These are phyloP conservation scores for Cryptococcus sp. DNA, from an alignment of 1,284 basidiomycete genomes.

Conservation along the genomic window DNA sequence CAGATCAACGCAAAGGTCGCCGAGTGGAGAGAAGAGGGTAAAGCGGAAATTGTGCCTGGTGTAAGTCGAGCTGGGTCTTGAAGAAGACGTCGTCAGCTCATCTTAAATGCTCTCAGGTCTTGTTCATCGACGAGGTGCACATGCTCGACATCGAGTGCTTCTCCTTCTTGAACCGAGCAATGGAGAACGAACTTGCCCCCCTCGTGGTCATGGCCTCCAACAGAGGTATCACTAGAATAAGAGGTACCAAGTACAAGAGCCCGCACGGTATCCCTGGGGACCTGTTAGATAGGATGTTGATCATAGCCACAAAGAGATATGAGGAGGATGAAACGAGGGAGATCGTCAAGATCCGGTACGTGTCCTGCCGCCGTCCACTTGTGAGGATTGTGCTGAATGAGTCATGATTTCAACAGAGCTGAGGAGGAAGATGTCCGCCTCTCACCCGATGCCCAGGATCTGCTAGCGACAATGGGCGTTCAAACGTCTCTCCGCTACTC, in stretches of 20 bases:
- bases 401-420: conserved; percentile 60
- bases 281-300: conserved; percentile 89
- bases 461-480: conserved; percentile 80
- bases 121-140: conserved; percentile 95
- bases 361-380: neutral
- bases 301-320: conserved; percentile 93
- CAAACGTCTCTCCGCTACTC: conserved; percentile 88
- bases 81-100: neutral
- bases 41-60: conserved; percentile 95
- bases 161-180: conserved; percentile 94
- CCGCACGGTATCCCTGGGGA: conserved; percentile 96
- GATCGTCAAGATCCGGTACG: conserved; percentile 85
- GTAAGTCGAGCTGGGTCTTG: conserved; percentile 59
- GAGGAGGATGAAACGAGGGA: conserved; percentile 78
- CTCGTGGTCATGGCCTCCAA: conserved; percentile 99
- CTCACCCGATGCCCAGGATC: conserved; percentile 69
- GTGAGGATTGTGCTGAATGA: neutral
- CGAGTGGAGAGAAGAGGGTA: conserved; percentile 98
- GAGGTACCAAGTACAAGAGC: conserved; percentile 90
- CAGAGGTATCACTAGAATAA: conserved; percentile 89
- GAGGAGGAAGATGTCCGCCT: conserved; percentile 96
- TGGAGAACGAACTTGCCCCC: conserved; percentile 90
- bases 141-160: conserved; percentile 99
- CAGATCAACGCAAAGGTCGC: conserved; percentile 97
- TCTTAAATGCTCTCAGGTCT: conserved; percentile 60